Conservation (phyloP, 305 asterid species). For the Solanum hybrid region DNA sequence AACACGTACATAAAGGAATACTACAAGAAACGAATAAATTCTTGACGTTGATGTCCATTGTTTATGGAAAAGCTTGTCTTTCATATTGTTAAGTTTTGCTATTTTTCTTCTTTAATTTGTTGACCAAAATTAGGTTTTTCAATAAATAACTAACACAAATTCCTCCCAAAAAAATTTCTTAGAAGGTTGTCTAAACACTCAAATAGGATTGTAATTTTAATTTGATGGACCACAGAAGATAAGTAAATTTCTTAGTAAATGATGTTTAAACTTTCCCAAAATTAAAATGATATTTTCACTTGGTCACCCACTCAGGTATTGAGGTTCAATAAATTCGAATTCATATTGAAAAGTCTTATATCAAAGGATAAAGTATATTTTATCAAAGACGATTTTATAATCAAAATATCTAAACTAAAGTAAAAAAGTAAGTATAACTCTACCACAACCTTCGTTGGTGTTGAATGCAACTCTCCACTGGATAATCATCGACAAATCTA, state of each 20-base stretch:
- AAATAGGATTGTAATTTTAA: background rate
- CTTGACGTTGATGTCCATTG: background rate
- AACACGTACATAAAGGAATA: background rate
- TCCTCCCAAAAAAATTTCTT: background rate
- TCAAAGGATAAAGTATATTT: background rate
- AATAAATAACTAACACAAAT: background rate
- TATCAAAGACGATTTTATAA: background rate
- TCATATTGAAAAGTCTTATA: fast-evolving
- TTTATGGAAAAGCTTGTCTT: background rate
- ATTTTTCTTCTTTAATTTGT: background rate
- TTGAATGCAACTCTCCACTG: background rate
- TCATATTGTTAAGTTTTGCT: background rate
- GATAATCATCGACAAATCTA: background rate
- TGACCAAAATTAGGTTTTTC: background rate
- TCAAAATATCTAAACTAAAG: background rate
- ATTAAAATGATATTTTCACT: background rate
- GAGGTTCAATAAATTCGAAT: background rate
- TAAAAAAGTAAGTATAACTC: background rate
- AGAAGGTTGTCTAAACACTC: background rate
- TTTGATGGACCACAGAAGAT: background rate
- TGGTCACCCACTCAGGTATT: background rate
- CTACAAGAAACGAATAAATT: background rate
- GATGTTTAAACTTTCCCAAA: background rate
- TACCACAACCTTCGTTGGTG: background rate
- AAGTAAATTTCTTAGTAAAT: background rate